Conservation (phyloP, 202 grass and related monocot genomes). For the Saccharum hybrid region DNA sequence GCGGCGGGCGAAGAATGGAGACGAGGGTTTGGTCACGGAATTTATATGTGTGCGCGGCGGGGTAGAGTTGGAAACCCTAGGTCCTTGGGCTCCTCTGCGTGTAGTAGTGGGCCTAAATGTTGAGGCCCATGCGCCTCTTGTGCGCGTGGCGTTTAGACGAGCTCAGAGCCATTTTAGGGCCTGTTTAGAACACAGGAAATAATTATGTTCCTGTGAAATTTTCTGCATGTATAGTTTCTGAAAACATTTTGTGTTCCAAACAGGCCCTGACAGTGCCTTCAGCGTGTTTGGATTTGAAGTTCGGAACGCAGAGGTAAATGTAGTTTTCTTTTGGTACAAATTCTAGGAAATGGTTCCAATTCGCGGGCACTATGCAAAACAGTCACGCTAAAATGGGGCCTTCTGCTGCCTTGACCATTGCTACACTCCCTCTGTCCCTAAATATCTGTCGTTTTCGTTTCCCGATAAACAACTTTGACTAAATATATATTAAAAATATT, state of each 20-base stretch:
- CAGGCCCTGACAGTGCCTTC: too few species aligned
- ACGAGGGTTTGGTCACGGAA: neutral
- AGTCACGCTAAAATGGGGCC: neutral
- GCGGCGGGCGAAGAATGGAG: constrained; percentile 42
- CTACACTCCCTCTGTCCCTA: too few species aligned
- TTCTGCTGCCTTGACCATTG: neutral
- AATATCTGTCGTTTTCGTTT: too few species aligned
- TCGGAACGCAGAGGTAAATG: neutral
- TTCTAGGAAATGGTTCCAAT: neutral
- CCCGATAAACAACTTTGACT: too few species aligned
- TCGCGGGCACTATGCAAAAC: neutral
- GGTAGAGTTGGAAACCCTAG: constrained; percentile 49
- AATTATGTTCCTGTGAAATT: neutral
- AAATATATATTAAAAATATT: too few species aligned
- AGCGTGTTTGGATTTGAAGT: neutral
- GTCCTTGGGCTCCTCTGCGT: neutral
- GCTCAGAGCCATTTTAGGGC: neutral
- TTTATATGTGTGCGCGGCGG: constrained; percentile 39
- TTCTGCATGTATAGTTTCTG: neutral
- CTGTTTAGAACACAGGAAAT: neutral
- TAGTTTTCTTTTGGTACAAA: neutral
- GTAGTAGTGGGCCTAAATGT: neutral
- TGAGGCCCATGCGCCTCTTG: neutral
- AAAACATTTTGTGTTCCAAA: neutral
- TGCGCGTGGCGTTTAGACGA: neutral